These are phyloP conservation scores for Plasmodium gonderi DNA, from an alignment of 169 alveolate species.

Conservation along the genomic window DNA sequence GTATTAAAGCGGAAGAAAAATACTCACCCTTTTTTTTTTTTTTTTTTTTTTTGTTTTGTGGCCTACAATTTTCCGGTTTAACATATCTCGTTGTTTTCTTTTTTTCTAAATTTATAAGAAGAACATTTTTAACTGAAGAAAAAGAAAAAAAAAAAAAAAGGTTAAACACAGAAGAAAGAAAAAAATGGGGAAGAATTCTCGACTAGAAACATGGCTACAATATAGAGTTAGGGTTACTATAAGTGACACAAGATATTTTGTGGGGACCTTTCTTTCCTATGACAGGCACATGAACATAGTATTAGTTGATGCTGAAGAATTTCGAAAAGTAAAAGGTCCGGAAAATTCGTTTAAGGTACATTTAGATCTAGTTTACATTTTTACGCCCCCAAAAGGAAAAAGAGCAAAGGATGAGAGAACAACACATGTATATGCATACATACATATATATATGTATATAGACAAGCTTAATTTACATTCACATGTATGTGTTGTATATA, in stretches of 20 bases:
- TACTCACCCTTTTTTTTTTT: neutral
- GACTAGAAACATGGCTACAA: constrained; percentile 97
- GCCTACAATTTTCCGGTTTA: neutral
- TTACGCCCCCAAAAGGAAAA: neutral
- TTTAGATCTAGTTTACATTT: neutral
- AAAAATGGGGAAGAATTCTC: constrained; percentile 86
- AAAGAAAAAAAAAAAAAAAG: neutral
- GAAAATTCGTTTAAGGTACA: constrained; percentile 75
- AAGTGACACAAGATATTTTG: constrained; percentile 95
- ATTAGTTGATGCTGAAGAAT: constrained; percentile 98
- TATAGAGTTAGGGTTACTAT: constrained; percentile 96
- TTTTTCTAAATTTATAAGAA: too few relatives aligned
- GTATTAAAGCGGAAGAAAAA: neutral
- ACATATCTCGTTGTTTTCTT: too few relatives aligned
- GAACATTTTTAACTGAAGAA: neutral
- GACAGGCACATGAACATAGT: constrained; percentile 98
- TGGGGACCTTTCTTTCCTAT: constrained; percentile 98
- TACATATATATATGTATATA: neutral
- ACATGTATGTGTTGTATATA: neutral
- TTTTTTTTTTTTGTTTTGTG: constrained; percentile 1
- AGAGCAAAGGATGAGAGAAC: neutral
- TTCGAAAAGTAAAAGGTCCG: constrained; percentile 89
- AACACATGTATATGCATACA: neutral
- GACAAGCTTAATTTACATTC: neutral
- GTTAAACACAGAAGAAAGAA: constrained; percentile 10